Evolutionary conservation across 208 protist species (phyloP).

Genomic region (Acanthamoeba castellanii): DNA sequence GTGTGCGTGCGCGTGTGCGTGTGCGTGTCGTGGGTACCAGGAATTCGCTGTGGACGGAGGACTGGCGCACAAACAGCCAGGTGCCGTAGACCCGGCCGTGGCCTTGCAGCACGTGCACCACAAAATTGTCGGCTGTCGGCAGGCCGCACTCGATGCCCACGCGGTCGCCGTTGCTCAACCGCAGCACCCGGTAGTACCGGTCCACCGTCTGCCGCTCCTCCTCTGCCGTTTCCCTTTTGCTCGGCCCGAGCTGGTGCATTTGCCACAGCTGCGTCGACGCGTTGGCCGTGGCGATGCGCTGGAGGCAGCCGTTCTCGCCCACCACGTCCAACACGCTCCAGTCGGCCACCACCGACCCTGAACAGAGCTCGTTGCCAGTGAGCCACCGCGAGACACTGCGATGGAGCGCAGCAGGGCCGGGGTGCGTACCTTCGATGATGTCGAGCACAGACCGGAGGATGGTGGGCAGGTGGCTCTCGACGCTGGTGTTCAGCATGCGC

Average conservation of each 20-base stretch:
- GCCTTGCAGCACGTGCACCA: background rate
- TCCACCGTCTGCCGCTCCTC: background rate
- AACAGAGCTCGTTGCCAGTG: background rate
- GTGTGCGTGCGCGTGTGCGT: background rate
- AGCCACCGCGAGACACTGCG: too few species aligned
- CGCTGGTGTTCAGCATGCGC: background rate
- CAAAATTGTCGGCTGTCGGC: background rate
- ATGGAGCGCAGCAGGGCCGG: too few species aligned
- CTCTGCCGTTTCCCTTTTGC: background rate
- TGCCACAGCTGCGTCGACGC: background rate
- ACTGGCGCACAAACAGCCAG: background rate
- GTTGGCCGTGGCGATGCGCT: slow-evolving; percentile 20
- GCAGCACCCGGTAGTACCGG: background rate
- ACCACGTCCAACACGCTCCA: slow-evolving; percentile 36
- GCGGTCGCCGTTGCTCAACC: background rate
- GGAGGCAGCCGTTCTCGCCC: background rate
- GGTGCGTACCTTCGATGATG: background rate
- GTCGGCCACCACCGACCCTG: slow-evolving; percentile 21
- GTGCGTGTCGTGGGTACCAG: background rate
- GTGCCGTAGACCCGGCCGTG: background rate
- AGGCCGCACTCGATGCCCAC: background rate
- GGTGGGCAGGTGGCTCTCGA: background rate
- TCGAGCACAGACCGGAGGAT: background rate
- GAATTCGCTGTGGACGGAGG: background rate
- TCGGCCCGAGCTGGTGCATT: background rate